Base-by-base conservation (phyloP, 2,329 filamentous ascomycete genomes). In the Penicillium sp. region DNA sequence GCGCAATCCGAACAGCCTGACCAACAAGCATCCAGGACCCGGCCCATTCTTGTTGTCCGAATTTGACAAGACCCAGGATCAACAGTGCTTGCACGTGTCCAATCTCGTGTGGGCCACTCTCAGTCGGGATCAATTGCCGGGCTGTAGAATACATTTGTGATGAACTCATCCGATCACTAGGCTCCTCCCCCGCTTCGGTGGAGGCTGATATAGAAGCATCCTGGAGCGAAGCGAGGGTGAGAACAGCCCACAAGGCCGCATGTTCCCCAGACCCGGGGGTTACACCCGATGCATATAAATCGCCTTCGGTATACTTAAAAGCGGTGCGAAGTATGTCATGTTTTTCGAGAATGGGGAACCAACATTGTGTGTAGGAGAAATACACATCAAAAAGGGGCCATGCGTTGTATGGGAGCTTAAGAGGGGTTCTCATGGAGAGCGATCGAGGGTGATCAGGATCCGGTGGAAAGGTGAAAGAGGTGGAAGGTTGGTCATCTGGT, bases 261-360 rank as follows among this genome's bases (percentile, higher is more conserved):
- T 85, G 78, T 25, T 77, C 68, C 68, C n/a, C 78, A 69, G 66
- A 46, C 63, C 79, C 54, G 65, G 72, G 27, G 68, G 53, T 73
- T 64, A 57, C 51, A 25, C 60, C 45, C 3, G 66, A 61, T 25
- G 65, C 48, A 18, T 56, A 59, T 13, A 61, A 62, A 34, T 69
- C 64, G 21, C 65, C 62, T 57, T 71, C 66, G 15, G 64, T 62
- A 29, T 71, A 68, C 34, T 66, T 68, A 37, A 69, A 72, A 15
- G 69, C 69, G 32, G 82, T 84, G 27, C 80, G 80, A 31, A 87
- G 74, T 5, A 89, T 75, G 40, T 81, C 79, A 46, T 87, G 82
- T 58, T 86, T 87, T 59, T 90, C 86, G 12, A 87, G 77, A 27
- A 92, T 85, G 0, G 89, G 89, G 27, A 92, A 79, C 89, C 89